Evolutionary conservation across 164 flowering plant species (phyloP).

Genomic region (Protea cynaroides): DNA sequence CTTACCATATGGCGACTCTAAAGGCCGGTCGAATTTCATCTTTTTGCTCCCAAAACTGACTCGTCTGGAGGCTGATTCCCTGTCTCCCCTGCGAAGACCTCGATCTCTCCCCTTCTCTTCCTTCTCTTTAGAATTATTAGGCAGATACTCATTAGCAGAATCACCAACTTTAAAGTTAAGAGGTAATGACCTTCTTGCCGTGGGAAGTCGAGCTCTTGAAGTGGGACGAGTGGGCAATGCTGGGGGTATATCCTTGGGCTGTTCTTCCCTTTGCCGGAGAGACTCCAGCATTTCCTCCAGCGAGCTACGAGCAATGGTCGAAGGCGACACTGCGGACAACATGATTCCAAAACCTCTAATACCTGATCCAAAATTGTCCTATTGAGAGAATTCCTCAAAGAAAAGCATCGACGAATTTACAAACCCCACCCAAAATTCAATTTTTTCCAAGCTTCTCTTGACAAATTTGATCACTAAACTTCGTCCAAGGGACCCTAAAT

Average conservation of each 20-base stretch:
- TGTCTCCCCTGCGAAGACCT: constrained; percentile 12
- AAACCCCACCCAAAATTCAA: not conserved
- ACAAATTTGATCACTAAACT: not conserved
- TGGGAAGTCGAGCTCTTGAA: constrained; percentile 62
- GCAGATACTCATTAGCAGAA: constrained; percentile 4
- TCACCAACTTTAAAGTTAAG: constrained; percentile 33
- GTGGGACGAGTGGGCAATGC: constrained; percentile 80
- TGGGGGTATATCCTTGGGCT: constrained; percentile 75
- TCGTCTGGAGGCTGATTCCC: constrained; percentile 26
- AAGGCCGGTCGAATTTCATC: constrained; percentile 26
- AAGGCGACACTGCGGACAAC: constrained; percentile 46
- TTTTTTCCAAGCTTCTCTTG: not conserved
- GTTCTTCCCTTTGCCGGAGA: constrained; percentile 55
- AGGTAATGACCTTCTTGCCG: constrained; percentile 52
- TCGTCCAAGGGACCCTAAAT: not conserved
- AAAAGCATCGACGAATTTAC: not conserved
- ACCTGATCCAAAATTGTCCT: not conserved
- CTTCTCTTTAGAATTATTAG: constrained; percentile 18
- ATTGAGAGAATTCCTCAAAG: not conserved
- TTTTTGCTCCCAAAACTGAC: constrained; percentile 48
- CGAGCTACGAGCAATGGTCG: constrained; percentile 52
- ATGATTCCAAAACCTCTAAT: constrained; percentile 20
- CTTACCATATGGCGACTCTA: constrained; percentile 41
- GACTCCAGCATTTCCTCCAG: constrained; percentile 93
- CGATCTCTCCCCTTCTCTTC: constrained; percentile 32